Evolutionary conservation across 768 basidiomycete species (phyloP).

Genomic region (Termitomyces sp.): DNA sequence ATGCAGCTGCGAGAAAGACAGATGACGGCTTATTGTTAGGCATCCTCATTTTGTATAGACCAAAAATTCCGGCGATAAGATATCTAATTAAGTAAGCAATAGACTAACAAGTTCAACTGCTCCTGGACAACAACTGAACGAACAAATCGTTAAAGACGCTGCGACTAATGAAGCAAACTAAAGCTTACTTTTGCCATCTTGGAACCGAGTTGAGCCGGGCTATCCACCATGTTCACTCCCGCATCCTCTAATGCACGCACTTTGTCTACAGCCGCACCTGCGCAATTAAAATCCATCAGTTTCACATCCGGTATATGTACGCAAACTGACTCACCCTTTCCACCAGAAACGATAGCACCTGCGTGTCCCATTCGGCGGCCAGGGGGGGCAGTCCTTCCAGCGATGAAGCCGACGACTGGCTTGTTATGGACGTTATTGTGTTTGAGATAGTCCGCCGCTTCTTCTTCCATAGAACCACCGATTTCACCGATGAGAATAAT

Average conservation of each 20-base stretch:
- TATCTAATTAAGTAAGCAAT: slow-evolving; percentile 16
- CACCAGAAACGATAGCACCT: slow-evolving; percentile 96
- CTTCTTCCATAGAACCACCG: slow-evolving; percentile 98
- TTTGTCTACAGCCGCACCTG: slow-evolving; percentile 90
- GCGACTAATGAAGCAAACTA: background rate
- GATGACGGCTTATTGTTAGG: slow-evolving; percentile 26
- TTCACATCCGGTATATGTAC: background rate
- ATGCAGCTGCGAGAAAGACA: slow-evolving; percentile 53
- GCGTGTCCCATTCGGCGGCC: slow-evolving; percentile 98
- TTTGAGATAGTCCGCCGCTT: slow-evolving; percentile 94
- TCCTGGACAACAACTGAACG: slow-evolving; percentile 67
- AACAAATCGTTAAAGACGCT: slow-evolving; percentile 2
- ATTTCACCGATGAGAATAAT: slow-evolving; percentile 99
- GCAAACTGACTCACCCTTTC: slow-evolving; percentile 64
- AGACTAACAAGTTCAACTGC: slow-evolving; percentile 30
- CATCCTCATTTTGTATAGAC: slow-evolving; percentile 2
- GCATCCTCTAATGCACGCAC: slow-evolving; percentile 86
- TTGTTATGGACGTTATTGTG: slow-evolving; percentile 87
- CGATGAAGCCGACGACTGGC: slow-evolving; percentile 97
- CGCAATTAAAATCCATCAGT: background rate
- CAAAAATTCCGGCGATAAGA: slow-evolving; percentile 2
- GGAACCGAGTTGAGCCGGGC: slow-evolving; percentile 89
- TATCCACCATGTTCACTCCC: slow-evolving; percentile 90
- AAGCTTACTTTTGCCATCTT: slow-evolving; percentile 79
- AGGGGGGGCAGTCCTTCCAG: slow-evolving; percentile 95